A percentile compares a stretch with the other conserved stretches of the same genome.
Evolutionary conservation across 164 flowering plant genomes (phyloP).

Genomic region (Protea cynaroides): DNA sequence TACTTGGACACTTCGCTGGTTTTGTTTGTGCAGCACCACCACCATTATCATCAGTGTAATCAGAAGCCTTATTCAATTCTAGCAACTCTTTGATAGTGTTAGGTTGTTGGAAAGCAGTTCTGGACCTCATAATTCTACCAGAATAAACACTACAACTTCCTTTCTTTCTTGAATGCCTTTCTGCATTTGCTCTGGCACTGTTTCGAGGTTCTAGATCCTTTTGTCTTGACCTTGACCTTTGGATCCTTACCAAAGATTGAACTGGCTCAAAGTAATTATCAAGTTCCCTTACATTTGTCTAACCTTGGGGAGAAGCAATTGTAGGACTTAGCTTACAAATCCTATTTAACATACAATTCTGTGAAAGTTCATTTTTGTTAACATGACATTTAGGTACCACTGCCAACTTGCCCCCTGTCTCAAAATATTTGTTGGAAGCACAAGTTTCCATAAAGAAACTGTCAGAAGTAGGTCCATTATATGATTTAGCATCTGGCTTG

Average conservation of each 20-base stretch:
- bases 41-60: conserved; percentile 4
- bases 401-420: conserved; percentile 18
- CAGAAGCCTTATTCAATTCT: neutral
- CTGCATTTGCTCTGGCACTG: conserved; percentile 42
- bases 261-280: conserved; percentile 18
- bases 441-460: conserved; percentile 18
- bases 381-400: conserved; percentile 12
- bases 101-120: neutral
- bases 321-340: conserved; percentile 14
- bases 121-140: neutral
- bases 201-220: conserved; percentile 73
- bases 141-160: neutral
- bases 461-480: conserved; percentile 19
- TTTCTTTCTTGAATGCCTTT: conserved; percentile 12
- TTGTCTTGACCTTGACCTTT: conserved; percentile 86
- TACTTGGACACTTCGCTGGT: neutral
- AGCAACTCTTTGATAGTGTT: neutral
- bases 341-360: neutral
- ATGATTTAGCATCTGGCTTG: conserved; percentile 20
- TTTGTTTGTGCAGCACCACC: conserved; percentile 7
- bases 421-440: conserved; percentile 20
- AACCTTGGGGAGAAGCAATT: conserved; percentile 36
- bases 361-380: conserved; percentile 12
- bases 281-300: conserved; percentile 16
- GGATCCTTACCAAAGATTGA: conserved; percentile 47